Evolutionary conservation across 306 rosid genomes (phyloP).

Genomic region (peach (Prunus persica)): DNA sequence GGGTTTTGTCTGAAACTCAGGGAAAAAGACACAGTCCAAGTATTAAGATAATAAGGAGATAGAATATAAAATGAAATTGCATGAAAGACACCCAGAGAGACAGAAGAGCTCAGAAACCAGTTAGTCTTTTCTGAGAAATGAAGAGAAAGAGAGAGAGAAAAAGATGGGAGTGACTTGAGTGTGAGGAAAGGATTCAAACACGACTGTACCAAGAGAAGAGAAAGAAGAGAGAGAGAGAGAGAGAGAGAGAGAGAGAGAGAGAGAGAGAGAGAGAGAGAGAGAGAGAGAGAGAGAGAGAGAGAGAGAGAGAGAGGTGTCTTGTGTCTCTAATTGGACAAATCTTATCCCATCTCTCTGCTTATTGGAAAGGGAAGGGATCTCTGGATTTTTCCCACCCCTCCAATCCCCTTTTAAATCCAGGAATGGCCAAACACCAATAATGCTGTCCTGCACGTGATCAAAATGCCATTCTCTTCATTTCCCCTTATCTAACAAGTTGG

Average conservation of each 20-base stretch:
- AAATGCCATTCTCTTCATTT: slow-evolving; percentile 23
- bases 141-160: slow-evolving; percentile 6
- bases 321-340: slow-evolving; percentile 61
- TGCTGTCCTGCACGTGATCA: slow-evolving; percentile 68
- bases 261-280: too few relatives aligned
- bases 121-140: slow-evolving; percentile 10
- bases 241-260: too few relatives aligned
- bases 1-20: slow-evolving; percentile 60
- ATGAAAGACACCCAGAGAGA: slow-evolving; percentile 34
- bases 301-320: slow-evolving; percentile 12
- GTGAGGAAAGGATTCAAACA: slow-evolving; percentile 77
- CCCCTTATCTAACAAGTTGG: neutral
- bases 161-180: slow-evolving; percentile 13
- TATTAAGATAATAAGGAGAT: slow-evolving; percentile 20
- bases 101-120: slow-evolving; percentile 7
- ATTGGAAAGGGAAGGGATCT: slow-evolving; percentile 67
- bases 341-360: slow-evolving; percentile 65
- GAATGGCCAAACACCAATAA: slow-evolving; percentile 56
- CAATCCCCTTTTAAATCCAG: slow-evolving; percentile 19
- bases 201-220: slow-evolving; percentile 22
- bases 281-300: too few relatives aligned
- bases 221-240: too few relatives aligned
- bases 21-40: slow-evolving; percentile 51
- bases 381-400: slow-evolving; percentile 8
- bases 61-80: slow-evolving; percentile 10